Percentiles rank a stretch among this genome's conserved stretches.
These are phyloP conservation scores for Pneumocystis jirovecii DNA, from an alignment of 1,139 yeast genomes.

Conservation along the genomic window DNA sequence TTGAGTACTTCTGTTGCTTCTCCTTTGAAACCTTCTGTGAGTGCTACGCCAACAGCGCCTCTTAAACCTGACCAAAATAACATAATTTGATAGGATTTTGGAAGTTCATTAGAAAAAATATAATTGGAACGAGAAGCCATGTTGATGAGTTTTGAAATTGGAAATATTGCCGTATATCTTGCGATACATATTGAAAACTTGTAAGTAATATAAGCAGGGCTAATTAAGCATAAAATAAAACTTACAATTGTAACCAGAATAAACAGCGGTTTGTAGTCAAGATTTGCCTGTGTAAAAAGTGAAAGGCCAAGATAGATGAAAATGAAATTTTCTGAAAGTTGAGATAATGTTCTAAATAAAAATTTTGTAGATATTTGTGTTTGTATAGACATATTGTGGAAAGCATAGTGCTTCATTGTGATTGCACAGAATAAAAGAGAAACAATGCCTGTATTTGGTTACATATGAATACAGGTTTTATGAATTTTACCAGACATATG, in stretches of 20 bases:
- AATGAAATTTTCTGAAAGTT: constrained; percentile 88
- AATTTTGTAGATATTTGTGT: constrained; percentile 94
- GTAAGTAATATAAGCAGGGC: background rate
- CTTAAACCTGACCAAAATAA: constrained; percentile 98
- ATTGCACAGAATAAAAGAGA: constrained; percentile 90
- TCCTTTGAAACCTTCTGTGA: constrained; percentile 95
- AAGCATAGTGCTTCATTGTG: constrained; percentile 91
- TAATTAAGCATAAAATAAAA: background rate
- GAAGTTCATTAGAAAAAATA: constrained; percentile 65
- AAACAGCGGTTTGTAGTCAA: constrained; percentile 82
- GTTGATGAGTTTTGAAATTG: constrained; percentile 70
- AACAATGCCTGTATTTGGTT: constrained; percentile 60
- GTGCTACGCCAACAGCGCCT: constrained; percentile 98
- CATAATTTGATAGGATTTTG: constrained; percentile 95
- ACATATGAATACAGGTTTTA: background rate
- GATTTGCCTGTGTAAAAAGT: constrained; percentile 84
- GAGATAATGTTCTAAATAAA: constrained; percentile 84
- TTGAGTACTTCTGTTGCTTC: constrained; percentile 76
- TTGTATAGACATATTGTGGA: constrained; percentile 90
- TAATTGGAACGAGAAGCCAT: constrained; percentile 25
- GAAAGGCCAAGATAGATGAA: constrained; percentile 91
- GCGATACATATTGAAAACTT: constrained; percentile 69
- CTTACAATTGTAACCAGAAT: constrained; percentile 69
- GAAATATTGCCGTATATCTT: constrained; percentile 96
- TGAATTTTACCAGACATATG: constrained; percentile 28